phyloP scores from a whole-genome alignment of 192 early-diverging fungal species.

The Pilobolus umbonatus region DNA sequence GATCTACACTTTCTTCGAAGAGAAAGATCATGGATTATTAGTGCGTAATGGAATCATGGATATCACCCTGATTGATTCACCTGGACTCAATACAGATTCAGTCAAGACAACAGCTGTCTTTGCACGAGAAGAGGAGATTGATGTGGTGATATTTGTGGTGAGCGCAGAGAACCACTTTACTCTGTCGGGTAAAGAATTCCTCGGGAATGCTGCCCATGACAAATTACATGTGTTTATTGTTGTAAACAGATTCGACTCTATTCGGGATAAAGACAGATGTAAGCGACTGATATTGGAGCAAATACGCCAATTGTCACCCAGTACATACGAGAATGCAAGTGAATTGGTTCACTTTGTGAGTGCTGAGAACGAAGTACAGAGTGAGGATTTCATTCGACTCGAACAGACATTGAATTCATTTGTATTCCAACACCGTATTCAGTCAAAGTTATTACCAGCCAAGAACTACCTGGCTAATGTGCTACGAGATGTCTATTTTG shows the following conservation, averaged over 20 bases:
- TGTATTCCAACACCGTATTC: slow-evolving; percentile 87
- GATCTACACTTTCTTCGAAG: slow-evolving; percentile 53
- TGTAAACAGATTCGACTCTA: slow-evolving; percentile 93
- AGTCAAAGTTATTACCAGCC: slow-evolving; percentile 89
- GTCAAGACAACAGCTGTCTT: slow-evolving; percentile 93
- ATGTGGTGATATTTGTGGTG: slow-evolving; percentile 97
- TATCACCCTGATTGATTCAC: slow-evolving; percentile 93
- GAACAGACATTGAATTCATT: slow-evolving; percentile 83
- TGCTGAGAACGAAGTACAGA: slow-evolving; percentile 39
- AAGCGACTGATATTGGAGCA: slow-evolving; percentile 88
- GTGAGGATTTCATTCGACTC: slow-evolving; percentile 62
- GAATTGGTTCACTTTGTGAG: slow-evolving; percentile 95
- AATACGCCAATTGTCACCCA: slow-evolving; percentile 87
- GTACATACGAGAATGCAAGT: slow-evolving; percentile 78
- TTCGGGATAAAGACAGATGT: slow-evolving; percentile 89
- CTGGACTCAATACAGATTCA: slow-evolving; percentile 95
- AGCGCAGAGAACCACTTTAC: slow-evolving; percentile 99
- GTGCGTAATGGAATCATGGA: slow-evolving; percentile 57
- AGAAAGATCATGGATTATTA: background rate
- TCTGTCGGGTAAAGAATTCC: slow-evolving; percentile 92
- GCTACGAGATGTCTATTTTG: slow-evolving; percentile 66
- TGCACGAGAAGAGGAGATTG: slow-evolving; percentile 95
- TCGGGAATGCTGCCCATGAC: slow-evolving; percentile 91
- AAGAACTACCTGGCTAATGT: slow-evolving; percentile 83
- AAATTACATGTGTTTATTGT: slow-evolving; percentile 98